Base-by-base conservation (phyloP, 257 asterid species). In the Henckelia pumila region DNA sequence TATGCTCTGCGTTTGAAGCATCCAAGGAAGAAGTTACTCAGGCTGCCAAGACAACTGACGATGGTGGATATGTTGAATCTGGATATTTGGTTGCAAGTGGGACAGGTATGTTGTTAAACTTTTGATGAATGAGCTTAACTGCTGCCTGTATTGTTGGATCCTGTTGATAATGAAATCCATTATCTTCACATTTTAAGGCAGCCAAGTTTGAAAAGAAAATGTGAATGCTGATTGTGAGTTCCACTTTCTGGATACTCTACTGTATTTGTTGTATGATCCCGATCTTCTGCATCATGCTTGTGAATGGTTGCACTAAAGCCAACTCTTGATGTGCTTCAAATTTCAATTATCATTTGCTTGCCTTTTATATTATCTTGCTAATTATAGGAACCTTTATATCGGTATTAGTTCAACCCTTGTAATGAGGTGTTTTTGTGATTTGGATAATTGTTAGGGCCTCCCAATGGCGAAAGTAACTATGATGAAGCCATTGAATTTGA, bases 21-120 rank as follows among this genome's bases (percentile, higher is more conserved):
- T 94, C 97, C 32, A 94, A 94, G 80, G 99, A 91, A 73, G 99
- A 94, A 83, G 97, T 88, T 64, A 80, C 87, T 73, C 98, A 94
- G 74, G 84, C 81, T 68, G 86, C 83, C 62, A 87, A 91, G 57
- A 84, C 83, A 30, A 78, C 89, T 22, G 97, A 87, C 78, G 98
- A 87, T 74, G 71, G 87, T 64, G 98, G 97, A 76, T 92, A 70
- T 73, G 83, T 75, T 49, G 96, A 91, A 78, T 91, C 96, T 4
- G 92, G 91, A 72, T 88, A 85, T 80, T 73, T 82, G 72, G 83
- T 73, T 72, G 74, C 84, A 26, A 87, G 83, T 71, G 96, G 84
- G 23, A 75, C 77, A 78, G 97, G 99, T 93, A 77, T 68, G 23
- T 73, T 50, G 11, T 58, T 61, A 56, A 58, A 56, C 61, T 56